Conservation (phyloP, 441 rosid genomes). For the Populus hybrid region DNA sequence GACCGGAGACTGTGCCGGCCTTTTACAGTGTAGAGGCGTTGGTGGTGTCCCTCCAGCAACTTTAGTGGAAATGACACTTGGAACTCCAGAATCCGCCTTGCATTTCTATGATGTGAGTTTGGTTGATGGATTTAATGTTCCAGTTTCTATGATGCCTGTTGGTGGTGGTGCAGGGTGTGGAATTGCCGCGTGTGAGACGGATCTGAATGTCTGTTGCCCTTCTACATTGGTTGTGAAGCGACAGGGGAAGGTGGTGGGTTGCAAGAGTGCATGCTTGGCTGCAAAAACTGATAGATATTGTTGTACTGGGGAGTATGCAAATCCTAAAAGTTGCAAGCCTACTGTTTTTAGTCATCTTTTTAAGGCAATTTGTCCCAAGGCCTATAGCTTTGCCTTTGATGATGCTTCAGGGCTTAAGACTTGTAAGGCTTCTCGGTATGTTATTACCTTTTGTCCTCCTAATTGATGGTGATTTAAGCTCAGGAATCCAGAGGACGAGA, state of each 20-base stretch:
- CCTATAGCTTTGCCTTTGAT: constrained; percentile 60
- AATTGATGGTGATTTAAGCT: constrained; percentile 6
- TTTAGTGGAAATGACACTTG: constrained; percentile 64
- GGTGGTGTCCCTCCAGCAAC: constrained; percentile 63
- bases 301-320: constrained; percentile 53
- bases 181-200: constrained; percentile 52
- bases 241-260: constrained; percentile 52
- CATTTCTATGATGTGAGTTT: constrained; percentile 68
- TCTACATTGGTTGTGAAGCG: constrained; percentile 37
- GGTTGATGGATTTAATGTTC: constrained; percentile 66
- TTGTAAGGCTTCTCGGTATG: constrained; percentile 53
- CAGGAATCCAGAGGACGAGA: not conserved
- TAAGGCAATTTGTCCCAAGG: constrained; percentile 59
- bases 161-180: constrained; percentile 52
- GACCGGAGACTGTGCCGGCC: constrained; percentile 57
- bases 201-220: constrained; percentile 56
- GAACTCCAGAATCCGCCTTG: constrained; percentile 37
- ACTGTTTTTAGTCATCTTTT: constrained; percentile 48
- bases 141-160: constrained; percentile 50
- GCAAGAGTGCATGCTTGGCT: constrained; percentile 73
- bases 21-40: constrained; percentile 41
- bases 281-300: constrained; percentile 51
- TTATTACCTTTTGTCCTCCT: constrained; percentile 66
- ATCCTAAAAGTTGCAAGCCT: constrained; percentile 48
- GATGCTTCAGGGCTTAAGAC: constrained; percentile 56